These are phyloP conservation scores for Rhizopus delemar DNA, from an alignment of 371 early-diverging fungal species.

Conservation along the genomic window DNA sequence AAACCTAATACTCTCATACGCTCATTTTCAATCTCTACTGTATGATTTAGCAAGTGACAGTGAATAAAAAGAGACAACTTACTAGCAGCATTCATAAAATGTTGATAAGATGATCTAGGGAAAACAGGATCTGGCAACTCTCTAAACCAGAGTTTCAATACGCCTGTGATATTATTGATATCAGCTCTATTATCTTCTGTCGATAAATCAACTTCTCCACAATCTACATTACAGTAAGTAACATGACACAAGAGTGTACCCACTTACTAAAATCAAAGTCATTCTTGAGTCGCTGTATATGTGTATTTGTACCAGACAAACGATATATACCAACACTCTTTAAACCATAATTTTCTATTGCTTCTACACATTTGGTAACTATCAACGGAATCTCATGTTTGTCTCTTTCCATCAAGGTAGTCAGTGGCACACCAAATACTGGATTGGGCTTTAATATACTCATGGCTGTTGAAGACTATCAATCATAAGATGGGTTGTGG, in stretches of 20 bases:
- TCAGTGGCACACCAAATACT: conserved; percentile 70
- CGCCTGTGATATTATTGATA: conserved; percentile 77
- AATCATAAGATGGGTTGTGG: background rate
- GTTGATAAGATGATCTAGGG: conserved; percentile 62
- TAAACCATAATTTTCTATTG: conserved; percentile 71
- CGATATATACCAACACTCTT: conserved; percentile 81
- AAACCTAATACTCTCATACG: conserved; percentile 57
- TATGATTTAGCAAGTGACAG: background rate
- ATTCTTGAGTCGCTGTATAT: conserved; percentile 67
- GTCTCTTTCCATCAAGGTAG: conserved; percentile 66
- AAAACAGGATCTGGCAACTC: conserved; percentile 88
- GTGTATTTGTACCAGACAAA: conserved; percentile 71
- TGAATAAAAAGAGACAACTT: conserved; percentile 16
- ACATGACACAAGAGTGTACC: background rate
- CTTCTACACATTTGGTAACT: conserved; percentile 72
- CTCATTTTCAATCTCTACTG: conserved; percentile 56
- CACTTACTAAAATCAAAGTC: conserved; percentile 69
- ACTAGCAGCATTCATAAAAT: conserved; percentile 72
- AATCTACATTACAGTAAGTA: conserved; percentile 39
- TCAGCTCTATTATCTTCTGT: conserved; percentile 62
- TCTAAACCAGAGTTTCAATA: conserved; percentile 90
- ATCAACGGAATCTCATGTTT: conserved; percentile 68
- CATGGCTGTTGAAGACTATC: conserved; percentile 58
- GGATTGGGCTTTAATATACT: conserved; percentile 62
- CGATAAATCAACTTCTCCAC: conserved; percentile 61